Evolutionary conservation across 2,329 filamentous ascomycete genomes (phyloP).

Genomic region (Botryotinia convoluta): DNA sequence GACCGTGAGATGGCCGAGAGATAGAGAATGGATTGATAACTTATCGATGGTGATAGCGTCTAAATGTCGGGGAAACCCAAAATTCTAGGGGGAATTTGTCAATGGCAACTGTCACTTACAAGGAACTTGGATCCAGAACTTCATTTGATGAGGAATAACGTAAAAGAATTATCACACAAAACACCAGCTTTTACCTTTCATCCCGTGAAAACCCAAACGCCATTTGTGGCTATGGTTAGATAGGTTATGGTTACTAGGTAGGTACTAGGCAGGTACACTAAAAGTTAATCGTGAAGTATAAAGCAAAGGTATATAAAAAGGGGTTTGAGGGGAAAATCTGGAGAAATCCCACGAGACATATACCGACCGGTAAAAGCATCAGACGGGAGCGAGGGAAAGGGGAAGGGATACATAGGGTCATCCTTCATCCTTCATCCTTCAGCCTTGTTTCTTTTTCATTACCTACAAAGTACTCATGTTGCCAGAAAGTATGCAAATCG

Average conservation of each 20-base stretch:
- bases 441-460: background rate
- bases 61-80: constrained; percentile 25
- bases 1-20: constrained; percentile 22
- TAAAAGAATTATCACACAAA: constrained; percentile 8
- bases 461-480: background rate
- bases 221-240: background rate
- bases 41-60: constrained; percentile 23
- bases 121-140: constrained; percentile 15
- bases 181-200: background rate
- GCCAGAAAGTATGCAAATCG: background rate
- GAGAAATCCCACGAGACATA: background rate
- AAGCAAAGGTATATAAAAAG: background rate
- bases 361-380: background rate
- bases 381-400: background rate
- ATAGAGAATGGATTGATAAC: constrained; percentile 21
- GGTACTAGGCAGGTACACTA: background rate
- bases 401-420: background rate
- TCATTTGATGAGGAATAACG: background rate
- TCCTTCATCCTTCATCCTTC: background rate
- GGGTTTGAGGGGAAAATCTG: background rate
- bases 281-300: background rate
- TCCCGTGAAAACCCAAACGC: background rate
- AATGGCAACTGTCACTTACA: constrained; percentile 28
- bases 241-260: background rate
- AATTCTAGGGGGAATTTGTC: constrained; percentile 20